phyloP scores from a whole-genome alignment of 768 basidiomycete species.

The Collybiopsis confluens region DNA sequence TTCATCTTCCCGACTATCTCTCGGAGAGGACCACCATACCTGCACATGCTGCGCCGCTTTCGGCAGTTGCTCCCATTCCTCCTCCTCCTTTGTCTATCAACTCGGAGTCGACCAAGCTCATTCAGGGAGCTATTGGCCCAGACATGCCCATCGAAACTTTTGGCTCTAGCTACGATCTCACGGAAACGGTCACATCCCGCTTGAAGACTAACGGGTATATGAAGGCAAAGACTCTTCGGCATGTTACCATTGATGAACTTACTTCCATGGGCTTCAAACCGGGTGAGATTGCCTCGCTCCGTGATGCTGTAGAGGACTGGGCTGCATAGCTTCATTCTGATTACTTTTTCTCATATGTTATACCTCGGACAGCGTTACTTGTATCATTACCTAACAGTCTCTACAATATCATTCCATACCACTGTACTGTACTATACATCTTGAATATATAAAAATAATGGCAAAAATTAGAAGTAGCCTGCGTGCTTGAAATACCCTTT shows the following conservation, averaged over 20 bases:
- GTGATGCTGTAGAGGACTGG: too few species aligned
- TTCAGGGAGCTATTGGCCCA: not conserved
- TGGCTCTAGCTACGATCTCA: not conserved
- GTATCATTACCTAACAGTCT: too few species aligned
- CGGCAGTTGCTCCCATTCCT: too few species aligned
- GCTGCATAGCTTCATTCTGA: too few species aligned
- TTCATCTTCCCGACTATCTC: too few species aligned
- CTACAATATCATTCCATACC: too few species aligned
- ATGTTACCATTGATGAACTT: conserved; percentile 1
- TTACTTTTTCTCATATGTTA: too few species aligned
- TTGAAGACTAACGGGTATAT: not conserved
- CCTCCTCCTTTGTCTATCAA: not conserved
- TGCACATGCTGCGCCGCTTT: too few species aligned
- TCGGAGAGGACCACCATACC: too few species aligned
- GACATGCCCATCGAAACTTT: not conserved
- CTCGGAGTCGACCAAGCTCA: not conserved
- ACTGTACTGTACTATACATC: too few species aligned
- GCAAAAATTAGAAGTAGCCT: conserved; percentile 12
- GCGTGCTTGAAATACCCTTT: conserved; percentile 14
- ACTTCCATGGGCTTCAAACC: conserved; percentile 3
- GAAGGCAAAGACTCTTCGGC: not conserved
- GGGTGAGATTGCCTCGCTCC: conserved; percentile 6
- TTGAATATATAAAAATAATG: not conserved
- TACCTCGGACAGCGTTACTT: too few species aligned
- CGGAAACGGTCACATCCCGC: not conserved